Conservation (phyloP, 768 basidiomycete genomes). For the Rhizopogon vesiculosus region DNA sequence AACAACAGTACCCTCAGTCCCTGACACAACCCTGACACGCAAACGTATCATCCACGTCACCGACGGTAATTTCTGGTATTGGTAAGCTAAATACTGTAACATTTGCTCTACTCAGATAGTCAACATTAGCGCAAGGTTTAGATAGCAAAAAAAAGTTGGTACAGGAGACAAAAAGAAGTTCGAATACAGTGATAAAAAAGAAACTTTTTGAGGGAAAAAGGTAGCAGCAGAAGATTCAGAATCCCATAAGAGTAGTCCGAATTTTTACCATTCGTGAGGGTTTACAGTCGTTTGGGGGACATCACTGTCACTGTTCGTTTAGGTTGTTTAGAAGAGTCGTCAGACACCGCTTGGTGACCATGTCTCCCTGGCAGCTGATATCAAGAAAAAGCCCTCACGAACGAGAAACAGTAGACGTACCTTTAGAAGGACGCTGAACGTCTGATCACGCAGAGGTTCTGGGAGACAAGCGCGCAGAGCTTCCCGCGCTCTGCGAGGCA, state of each 20-base stretch:
- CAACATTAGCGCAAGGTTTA: conserved; percentile 27
- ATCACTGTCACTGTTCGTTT: conserved; percentile 59
- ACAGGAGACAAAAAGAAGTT: conserved; percentile 16
- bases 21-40: too few relatives aligned
- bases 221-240: not conserved
- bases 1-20: too few relatives aligned
- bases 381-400: conserved; percentile 8
- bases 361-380: conserved; percentile 64
- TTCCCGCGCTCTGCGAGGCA: conserved; percentile 74
- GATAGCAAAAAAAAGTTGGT: conserved; percentile 24
- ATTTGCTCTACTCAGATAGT: conserved; percentile 25
- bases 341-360: conserved; percentile 95
- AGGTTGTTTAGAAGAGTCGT: conserved; percentile 88
- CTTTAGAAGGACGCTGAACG: conserved; percentile 89
- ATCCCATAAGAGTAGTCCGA: not conserved
- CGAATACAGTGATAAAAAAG: conserved; percentile 25
- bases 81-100: conserved; percentile 26
- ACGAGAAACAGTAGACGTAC: conserved; percentile 31
- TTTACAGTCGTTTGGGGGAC: not conserved
- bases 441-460: conserved; percentile 90
- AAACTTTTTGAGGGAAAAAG: not conserved
- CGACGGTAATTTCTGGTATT: conserved; percentile 12
- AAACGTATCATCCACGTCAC: not conserved
- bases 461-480: conserved; percentile 94
- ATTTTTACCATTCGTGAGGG: not conserved